phyloP scores from a whole-genome alignment of 768 basidiomycete genomes.

The Auriculariales sp. region DNA sequence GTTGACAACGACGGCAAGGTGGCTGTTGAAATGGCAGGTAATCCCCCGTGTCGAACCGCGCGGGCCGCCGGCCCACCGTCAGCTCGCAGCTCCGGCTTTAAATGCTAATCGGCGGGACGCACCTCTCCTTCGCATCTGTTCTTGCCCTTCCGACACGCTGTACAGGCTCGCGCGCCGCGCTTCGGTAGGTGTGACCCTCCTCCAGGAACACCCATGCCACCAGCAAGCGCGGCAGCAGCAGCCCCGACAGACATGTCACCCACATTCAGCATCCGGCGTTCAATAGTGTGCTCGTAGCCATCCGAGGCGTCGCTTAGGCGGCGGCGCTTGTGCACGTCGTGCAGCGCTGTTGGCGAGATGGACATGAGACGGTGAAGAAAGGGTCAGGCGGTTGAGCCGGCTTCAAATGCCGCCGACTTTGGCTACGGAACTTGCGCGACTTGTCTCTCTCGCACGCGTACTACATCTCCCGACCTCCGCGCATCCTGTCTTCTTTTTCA shows the following conservation, averaged over 20 bases:
- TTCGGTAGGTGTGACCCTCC: slow-evolving; percentile 57
- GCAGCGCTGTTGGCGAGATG: slow-evolving; percentile 1
- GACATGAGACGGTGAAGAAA: too few relatives aligned
- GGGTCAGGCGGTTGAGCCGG: too few relatives aligned
- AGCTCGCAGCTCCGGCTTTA: slow-evolving; percentile 7
- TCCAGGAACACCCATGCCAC: background rate
- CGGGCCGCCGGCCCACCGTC: slow-evolving; percentile 8
- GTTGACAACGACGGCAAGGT: slow-evolving; percentile 81
- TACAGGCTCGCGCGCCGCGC: slow-evolving; percentile 80
- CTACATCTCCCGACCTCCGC: too few relatives aligned
- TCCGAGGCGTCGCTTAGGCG: slow-evolving; percentile 4
- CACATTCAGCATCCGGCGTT: background rate
- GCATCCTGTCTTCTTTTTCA: too few relatives aligned
- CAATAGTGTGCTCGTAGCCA: background rate
- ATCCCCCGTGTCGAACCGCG: slow-evolving; percentile 34
- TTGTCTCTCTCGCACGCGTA: too few relatives aligned
- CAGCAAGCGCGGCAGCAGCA: too few relatives aligned
- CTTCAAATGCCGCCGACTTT: too few relatives aligned
- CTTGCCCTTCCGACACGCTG: slow-evolving; percentile 81
- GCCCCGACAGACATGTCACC: too few relatives aligned
- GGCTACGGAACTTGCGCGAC: too few relatives aligned
- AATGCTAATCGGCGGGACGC: slow-evolving; percentile 19
- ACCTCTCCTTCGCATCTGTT: slow-evolving; percentile 91
- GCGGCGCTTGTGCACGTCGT: slow-evolving; percentile 6
- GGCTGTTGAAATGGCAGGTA: slow-evolving; percentile 33